A percentile compares a stretch with the other conserved stretches of the same genome.
Evolutionary conservation across 139 green algal genomes (phyloP).

Genomic region (Chlamydomonas eustigma): DNA sequence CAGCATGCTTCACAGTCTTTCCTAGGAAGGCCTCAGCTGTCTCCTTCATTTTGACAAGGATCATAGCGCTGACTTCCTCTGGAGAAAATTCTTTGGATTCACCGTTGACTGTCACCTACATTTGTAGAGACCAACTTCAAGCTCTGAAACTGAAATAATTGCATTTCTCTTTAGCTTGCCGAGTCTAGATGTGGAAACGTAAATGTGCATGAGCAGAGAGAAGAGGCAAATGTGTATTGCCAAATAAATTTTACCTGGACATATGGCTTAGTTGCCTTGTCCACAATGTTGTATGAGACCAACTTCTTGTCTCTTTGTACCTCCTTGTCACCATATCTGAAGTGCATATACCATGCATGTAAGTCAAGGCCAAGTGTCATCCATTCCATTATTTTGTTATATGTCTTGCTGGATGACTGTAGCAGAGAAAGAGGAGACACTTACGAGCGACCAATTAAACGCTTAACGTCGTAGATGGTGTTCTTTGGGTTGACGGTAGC

Average conservation of each 20-base stretch:
- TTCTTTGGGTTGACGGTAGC: constrained; percentile 86
- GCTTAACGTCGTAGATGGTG: constrained; percentile 98
- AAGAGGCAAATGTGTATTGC: too few species aligned
- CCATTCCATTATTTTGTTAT: background rate
- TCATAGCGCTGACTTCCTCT: constrained; percentile 97
- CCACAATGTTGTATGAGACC: constrained; percentile 93
- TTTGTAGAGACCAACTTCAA: too few species aligned
- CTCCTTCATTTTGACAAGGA: constrained; percentile 94
- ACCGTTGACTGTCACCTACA: background rate
- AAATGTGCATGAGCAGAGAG: too few species aligned
- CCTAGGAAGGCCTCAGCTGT: constrained; percentile 84
- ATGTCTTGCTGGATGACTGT: background rate
- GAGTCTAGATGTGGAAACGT: too few species aligned
- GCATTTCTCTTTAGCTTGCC: too few species aligned
- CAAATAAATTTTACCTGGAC: constrained; percentile 50
- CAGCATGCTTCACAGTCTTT: constrained; percentile 85
- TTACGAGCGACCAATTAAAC: constrained; percentile 94
- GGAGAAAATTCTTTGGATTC: constrained; percentile 76
- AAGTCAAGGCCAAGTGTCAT: background rate
- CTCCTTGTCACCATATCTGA: constrained; percentile 87
- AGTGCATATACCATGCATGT: background rate
- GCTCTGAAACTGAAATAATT: too few species aligned
- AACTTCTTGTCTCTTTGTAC: constrained; percentile 97
- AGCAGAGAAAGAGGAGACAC: constrained; percentile 15
- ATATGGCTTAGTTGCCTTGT: constrained; percentile 90